Conservation (phyloP, 495 filamentous ascomycete species). For the Staphylotrichum longicolle region DNA sequence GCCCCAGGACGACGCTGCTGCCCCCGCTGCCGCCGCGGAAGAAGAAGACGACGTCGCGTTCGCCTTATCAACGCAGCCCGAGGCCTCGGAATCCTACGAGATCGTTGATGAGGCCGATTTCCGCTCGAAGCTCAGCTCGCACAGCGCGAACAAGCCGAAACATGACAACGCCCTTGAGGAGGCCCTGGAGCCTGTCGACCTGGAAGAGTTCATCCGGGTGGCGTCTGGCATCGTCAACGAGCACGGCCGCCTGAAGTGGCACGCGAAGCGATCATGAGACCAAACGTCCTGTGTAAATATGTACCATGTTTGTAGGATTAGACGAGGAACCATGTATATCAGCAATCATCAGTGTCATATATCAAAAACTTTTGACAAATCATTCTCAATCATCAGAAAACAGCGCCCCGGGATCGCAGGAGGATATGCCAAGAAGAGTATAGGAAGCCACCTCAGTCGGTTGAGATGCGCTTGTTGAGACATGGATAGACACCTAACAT, state of each 20-base stretch:
- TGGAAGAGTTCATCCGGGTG: not conserved
- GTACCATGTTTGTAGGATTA: conserved; percentile 13
- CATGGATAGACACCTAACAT: not conserved
- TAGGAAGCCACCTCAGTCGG: too few species aligned
- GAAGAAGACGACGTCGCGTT: not conserved
- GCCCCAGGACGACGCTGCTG: not conserved
- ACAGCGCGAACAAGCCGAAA: not conserved
- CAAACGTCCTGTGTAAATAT: not conserved
- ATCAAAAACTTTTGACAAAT: too few species aligned
- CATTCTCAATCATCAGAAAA: too few species aligned
- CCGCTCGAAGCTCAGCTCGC: not conserved
- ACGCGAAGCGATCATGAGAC: conserved; percentile 9
- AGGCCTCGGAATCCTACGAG: not conserved
- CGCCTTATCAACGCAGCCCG: too few species aligned
- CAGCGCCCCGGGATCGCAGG: too few species aligned
- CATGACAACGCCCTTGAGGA: not conserved
- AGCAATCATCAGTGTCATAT: not conserved
- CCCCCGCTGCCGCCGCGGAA: too few species aligned
- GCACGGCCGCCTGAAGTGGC: conserved; percentile 9
- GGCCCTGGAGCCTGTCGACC: not conserved
- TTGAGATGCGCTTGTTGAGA: too few species aligned
- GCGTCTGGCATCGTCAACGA: conserved; percentile 4
- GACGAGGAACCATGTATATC: not conserved
- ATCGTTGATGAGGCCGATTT: conserved; percentile 6
- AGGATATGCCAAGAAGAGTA: too few species aligned